These are phyloP conservation scores for Saccharomycopsis schoenii DNA, from an alignment of 805 yeast genomes.

Conservation along the genomic window DNA sequence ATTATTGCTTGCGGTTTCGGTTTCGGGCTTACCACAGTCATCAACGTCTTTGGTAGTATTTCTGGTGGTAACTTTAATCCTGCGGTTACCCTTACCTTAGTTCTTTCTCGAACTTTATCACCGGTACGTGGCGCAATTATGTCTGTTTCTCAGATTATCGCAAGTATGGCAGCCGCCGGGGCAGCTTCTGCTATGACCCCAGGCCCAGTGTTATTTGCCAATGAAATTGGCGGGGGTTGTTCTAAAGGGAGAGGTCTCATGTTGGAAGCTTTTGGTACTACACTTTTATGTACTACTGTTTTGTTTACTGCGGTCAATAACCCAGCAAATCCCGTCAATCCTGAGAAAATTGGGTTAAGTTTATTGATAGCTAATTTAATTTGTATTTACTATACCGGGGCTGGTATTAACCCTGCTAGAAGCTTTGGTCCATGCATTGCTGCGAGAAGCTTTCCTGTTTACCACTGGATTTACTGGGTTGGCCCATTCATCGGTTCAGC, in stretches of 20 bases:
- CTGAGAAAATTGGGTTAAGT: conserved; percentile 74
- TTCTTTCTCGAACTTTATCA: conserved; percentile 63
- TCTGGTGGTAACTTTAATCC: conserved; percentile 91
- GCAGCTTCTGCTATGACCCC: conserved; percentile 82
- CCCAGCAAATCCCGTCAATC: conserved; percentile 67
- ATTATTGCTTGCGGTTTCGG: conserved; percentile 86
- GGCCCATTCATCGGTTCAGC: conserved; percentile 72
- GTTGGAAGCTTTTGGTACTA: conserved; percentile 74
- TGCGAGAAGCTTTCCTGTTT: conserved; percentile 58
- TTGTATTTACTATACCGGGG: conserved; percentile 78
- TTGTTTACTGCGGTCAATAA: conserved; percentile 78
- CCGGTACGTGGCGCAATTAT: conserved; percentile 61
- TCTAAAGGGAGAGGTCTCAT: conserved; percentile 69
- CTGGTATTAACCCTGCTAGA: conserved; percentile 84
- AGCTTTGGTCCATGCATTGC: conserved; percentile 78
- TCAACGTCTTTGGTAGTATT: conserved; percentile 58
- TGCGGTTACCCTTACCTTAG: conserved; percentile 68
- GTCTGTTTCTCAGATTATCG: conserved; percentile 62
- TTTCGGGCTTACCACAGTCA: conserved; percentile 68
- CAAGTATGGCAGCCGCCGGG: conserved; percentile 89
- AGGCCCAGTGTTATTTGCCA: conserved; percentile 62
- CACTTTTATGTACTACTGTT: conserved; percentile 64
- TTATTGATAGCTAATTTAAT: conserved; percentile 75
- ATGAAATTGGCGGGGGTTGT: conserved; percentile 60
- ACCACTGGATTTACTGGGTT: conserved; percentile 90